Evolutionary conservation across 768 basidiomycete species (phyloP), one percentile per base, ranked within the genome.

Genomic region (Lentinula detonsa): DNA sequence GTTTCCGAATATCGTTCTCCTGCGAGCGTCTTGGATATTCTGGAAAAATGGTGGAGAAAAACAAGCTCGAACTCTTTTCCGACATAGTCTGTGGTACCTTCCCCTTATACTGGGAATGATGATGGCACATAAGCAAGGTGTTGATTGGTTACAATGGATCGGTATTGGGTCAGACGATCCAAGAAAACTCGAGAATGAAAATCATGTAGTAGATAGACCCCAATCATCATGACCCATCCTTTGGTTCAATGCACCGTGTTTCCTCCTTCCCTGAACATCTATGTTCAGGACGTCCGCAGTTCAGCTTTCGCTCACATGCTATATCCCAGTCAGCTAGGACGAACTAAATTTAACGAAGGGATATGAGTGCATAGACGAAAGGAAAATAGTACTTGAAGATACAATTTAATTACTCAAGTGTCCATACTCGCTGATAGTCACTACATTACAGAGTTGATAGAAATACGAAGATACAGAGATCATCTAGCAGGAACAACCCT

Each of bases 51-150:
- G 88, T 33, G 83, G 85, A 10, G 92, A 93, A 70, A 86, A 88
- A 67, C 80, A 88, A 64, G 96, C 97, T 0, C 82, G 88, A 62
- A 75, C 75, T 43, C 74, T 94, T 18, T 98, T 92, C 68, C 87
- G 88, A 65, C 83, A 89, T 60, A 87, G 87, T 70, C 71, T 98
- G 65, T 94, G 94, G 89, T 95, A 95, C 75, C 71, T 98, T 45
- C 96, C 96, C 0, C 88, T 90, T 5, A 77, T 98, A 5, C 78
- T 98, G 63, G 93, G 86, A 2, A 76, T 98, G 65, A 94, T 95
- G 91, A 94, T 99, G 92, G 77, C 90, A 59, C 94, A 96, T 74
- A 98, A 98, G 76, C 85, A 88, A 67, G 90, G 90, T 0, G 77
- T 90, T 66, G 86, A 89, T 64, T 94, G 91, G 92, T 66, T 78